A percentile compares a stretch with the other conserved stretches of the same genome.
Conservation (phyloP, 1,284 basidiomycete genomes). For the Agroathelia rolfsii region DNA sequence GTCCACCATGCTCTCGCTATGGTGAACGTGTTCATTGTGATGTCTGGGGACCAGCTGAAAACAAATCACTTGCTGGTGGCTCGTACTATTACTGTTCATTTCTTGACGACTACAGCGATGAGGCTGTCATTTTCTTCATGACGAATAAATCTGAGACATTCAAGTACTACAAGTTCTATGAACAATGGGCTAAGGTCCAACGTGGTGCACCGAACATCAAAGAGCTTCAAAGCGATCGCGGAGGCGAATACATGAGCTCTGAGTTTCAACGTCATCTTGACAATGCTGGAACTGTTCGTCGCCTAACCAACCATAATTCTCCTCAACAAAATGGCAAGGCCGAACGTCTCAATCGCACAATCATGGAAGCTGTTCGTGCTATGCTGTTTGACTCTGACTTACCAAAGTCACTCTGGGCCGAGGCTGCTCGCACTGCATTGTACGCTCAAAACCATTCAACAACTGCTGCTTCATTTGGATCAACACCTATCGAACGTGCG, state of each 20-base stretch:
- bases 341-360: slow-evolving; percentile 12
- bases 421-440: slow-evolving; percentile 10
- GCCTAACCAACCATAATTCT: slow-evolving; percentile 12
- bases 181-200: too few species aligned
- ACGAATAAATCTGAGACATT: too few species aligned
- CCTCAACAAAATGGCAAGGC: slow-evolving; percentile 17
- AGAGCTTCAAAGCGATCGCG: too few species aligned
- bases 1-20: too few species aligned
- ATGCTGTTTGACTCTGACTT: slow-evolving; percentile 12
- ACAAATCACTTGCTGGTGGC: too few species aligned
- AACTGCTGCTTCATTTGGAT: slow-evolving; percentile 6
- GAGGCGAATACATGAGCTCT: slow-evolving; percentile 19
- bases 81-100: slow-evolving; percentile 25
- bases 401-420: slow-evolving; percentile 11
- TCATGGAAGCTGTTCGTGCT: slow-evolving; percentile 11
- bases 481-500: slow-evolving; percentile 21
- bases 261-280: slow-evolving; percentile 15
- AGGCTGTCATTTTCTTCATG: slow-evolving; percentile 20
- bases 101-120: slow-evolving; percentile 22
- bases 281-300: slow-evolving; percentile 12
- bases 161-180: too few species aligned
- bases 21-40: too few species aligned
- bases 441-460: slow-evolving; percentile 13
- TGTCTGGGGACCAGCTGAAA: too few species aligned
- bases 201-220: too few species aligned